phyloP scores from a whole-genome alignment of 164 flowering plant species.

The Hamamelis virginiana region DNA sequence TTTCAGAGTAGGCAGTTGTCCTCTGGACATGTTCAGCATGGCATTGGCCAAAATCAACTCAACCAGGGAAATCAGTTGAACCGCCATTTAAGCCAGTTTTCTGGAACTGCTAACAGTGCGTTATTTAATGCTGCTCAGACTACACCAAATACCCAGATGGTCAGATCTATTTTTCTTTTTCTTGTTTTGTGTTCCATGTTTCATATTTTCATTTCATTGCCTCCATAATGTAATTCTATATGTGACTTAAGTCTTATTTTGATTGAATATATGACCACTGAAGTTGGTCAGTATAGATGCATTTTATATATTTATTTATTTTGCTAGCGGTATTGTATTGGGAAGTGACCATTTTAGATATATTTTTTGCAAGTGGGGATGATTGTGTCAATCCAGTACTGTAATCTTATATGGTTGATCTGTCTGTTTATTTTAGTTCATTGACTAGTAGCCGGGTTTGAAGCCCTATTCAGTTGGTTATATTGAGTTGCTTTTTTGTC shows the following conservation, averaged over 20 bases:
- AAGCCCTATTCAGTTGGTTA: neutral
- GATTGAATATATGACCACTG: neutral
- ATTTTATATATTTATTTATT: no score
- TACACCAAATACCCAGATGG: conserved; percentile 79
- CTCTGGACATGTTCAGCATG: conserved; percentile 72
- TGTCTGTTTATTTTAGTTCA: no score
- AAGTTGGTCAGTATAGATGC: neutral
- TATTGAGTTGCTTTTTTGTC: neutral
- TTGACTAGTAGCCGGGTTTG: neutral
- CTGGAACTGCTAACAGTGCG: conserved; percentile 70
- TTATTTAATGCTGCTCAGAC: conserved; percentile 84
- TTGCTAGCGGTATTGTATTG: no score
- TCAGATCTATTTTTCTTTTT: conserved; percentile 26
- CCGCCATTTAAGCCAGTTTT: conserved; percentile 75
- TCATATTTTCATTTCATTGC: neutral
- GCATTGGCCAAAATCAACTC: conserved; percentile 76
- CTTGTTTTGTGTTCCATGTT: neutral
- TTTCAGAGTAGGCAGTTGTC: conserved; percentile 76
- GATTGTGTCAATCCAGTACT: no score
- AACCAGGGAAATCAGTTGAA: conserved; percentile 80
- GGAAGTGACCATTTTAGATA: no score
- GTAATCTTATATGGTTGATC: no score
- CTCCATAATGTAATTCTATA: neutral
- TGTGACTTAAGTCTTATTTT: neutral
- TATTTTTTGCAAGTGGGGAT: no score